Evolutionary conservation across 768 basidiomycete genomes (phyloP), one percentile per base, ranked within the genome.

Genomic region (Mycena venus): DNA sequence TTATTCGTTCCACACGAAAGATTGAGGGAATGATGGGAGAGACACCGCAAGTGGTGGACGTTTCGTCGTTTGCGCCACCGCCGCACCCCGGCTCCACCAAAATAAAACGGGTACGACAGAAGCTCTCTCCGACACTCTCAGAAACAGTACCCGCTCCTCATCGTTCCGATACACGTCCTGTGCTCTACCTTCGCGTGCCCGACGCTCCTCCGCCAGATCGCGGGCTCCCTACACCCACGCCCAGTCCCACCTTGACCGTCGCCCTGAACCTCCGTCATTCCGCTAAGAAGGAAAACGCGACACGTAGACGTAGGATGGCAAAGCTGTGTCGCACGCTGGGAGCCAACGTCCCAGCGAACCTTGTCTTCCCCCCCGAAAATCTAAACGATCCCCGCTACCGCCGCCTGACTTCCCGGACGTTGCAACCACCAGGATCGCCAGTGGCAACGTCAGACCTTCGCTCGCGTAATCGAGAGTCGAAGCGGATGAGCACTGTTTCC

Each of bases 261-360:
- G 19, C 31, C 21, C 63, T 74, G 11, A 67, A 70, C 15, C 58
- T 70, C 2, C 56, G 27, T n/a, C n/a, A n/a, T n/a, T 5, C 27
- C 38, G 36, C 55, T n/a, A 49, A 10, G 3, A 55, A 55, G 4
- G 73, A 74, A 21, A 63, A 74, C 25, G 23, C 64, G 27, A 27
- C 64, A 11, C 68, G 73, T 1, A 21, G 68, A 3, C 68, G 68
- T 2, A 66, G 60, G 31, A 74, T 74, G 63, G 68, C 63, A 4
- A 74, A 74, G 40, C 68, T 74, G 27, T 15, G n/a, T 3, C 73
- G 68, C 63, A 74, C 68, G 29, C 44, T 74, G 21, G 73, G 73
- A n/a, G 56, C 21, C 7, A 49, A 65, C 64, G 64, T 74, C 4
- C 73, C 73, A 6, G 10, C 68, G 15, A 68, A 60, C 38, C 73